Evolutionary conservation across 768 basidiomycete genomes (phyloP).

Genomic region (Scleroderma bovista): DNA sequence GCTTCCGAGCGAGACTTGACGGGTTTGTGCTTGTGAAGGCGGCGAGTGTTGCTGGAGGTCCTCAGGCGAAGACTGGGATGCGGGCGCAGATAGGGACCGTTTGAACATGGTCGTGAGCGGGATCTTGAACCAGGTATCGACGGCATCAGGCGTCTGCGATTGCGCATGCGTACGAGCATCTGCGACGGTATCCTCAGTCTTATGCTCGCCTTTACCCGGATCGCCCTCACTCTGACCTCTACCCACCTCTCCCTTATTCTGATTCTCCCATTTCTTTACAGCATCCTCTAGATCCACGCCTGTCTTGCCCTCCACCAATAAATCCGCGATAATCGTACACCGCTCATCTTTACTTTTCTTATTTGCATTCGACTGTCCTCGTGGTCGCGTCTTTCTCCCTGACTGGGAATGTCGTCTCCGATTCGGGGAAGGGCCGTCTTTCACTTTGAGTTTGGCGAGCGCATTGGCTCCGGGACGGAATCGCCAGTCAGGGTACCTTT

Average conservation of each 20-base stretch:
- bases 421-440: conserved; percentile 33
- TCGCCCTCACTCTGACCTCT: conserved; percentile 3
- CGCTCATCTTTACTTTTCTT: conserved; percentile 43
- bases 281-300: conserved; percentile 58
- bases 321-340: conserved; percentile 59
- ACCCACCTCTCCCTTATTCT: conserved; percentile 2
- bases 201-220: not conserved
- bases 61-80: conserved; percentile 19
- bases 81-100: conserved; percentile 56
- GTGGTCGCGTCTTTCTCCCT: conserved; percentile 17
- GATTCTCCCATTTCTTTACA: conserved; percentile 44
- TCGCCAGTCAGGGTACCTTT: conserved; percentile 76
- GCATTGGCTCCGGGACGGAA: conserved; percentile 62
- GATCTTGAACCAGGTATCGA: conserved; percentile 34
- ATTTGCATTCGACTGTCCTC: conserved; percentile 27
- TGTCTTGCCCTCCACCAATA: conserved; percentile 62
- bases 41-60: conserved; percentile 5
- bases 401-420: conserved; percentile 25
- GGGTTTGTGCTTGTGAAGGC: conserved; percentile 7
- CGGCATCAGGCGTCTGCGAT: conserved; percentile 25
- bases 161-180: conserved; percentile 12
- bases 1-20: conserved; percentile 23
- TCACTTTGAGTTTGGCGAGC: conserved; percentile 34
- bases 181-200: conserved; percentile 3
- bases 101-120: conserved; percentile 63